These are phyloP conservation scores for Saksenaea vasiformis DNA, from an alignment of 371 early-diverging fungal genomes.

Conservation along the genomic window DNA sequence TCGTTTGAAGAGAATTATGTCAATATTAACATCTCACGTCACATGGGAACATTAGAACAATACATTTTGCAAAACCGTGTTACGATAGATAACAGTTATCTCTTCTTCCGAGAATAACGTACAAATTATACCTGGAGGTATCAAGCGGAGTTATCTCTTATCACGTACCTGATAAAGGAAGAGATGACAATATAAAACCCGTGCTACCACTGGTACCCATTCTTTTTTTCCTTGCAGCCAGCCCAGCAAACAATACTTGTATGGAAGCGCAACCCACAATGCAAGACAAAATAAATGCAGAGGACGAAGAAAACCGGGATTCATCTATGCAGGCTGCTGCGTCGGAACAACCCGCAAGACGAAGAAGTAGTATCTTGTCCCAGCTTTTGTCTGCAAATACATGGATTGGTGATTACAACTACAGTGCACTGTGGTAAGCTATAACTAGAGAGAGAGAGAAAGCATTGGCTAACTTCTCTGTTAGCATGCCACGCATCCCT, in stretches of 20 bases:
- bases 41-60: no score
- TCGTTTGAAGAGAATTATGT: no score
- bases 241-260: slow-evolving; percentile 20
- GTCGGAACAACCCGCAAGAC: background rate
- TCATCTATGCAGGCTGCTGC: background rate
- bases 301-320: slow-evolving; percentile 14
- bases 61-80: no score
- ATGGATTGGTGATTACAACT: slow-evolving; percentile 42
- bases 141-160: background rate
- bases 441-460: background rate
- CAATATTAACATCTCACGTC: no score
- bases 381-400: slow-evolving; percentile 5
- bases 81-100: no score
- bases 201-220: background rate
- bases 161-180: background rate
- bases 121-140: background rate
- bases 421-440: slow-evolving; percentile 30
- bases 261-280: slow-evolving; percentile 19
- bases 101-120: no score
- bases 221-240: slow-evolving; percentile 20
- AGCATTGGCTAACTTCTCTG: background rate
- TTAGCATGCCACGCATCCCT: slow-evolving; percentile 34
- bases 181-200: background rate
- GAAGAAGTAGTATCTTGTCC: background rate
- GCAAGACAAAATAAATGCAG: background rate